These are phyloP conservation scores for Eucalyptus lansdowneana DNA, from an alignment of 345 rosid genomes.

Conservation along the genomic window DNA sequence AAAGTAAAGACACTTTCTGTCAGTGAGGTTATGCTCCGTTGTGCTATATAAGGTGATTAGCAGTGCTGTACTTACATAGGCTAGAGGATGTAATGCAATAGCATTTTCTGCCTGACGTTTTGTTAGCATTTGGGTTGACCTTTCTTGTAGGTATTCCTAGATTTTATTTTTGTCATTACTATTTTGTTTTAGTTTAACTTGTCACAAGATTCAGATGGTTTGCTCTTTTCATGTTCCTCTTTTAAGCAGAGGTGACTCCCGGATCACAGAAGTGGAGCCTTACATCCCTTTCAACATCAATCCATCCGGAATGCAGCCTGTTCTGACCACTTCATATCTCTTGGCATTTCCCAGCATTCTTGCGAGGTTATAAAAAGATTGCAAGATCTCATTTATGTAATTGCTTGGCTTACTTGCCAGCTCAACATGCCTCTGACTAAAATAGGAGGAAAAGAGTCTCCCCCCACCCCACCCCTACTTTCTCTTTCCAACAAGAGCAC, in stretches of 20 bases:
- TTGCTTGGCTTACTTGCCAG: not conserved
- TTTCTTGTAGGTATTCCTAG: not conserved
- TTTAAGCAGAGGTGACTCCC: slow-evolving; percentile 70
- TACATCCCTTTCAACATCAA: slow-evolving; percentile 91
- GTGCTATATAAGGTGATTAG: not conserved
- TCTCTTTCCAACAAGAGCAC: not conserved
- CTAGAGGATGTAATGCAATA: not conserved
- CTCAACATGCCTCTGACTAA: not conserved
- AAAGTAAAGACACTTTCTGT: not conserved
- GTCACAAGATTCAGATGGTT: not conserved
- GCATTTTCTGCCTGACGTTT: not conserved
- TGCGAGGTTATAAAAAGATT: slow-evolving; percentile 41
- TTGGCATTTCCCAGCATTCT: slow-evolving; percentile 86
- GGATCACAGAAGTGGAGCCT: slow-evolving; percentile 88
- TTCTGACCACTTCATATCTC: slow-evolving; percentile 82
- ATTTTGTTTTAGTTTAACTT: not conserved
- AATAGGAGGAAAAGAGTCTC: not conserved
- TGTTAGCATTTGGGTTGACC: not conserved
- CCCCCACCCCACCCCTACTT: not conserved
- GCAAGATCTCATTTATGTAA: not conserved
- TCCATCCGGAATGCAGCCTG: slow-evolving; percentile 98
- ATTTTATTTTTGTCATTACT: not conserved
- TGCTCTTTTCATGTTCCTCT: not conserved
- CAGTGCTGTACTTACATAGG: not conserved
- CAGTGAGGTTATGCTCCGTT: not conserved